Evolutionary conservation across 192 early-diverging fungal genomes (phyloP).

Genomic region (Coemansia sp.): DNA sequence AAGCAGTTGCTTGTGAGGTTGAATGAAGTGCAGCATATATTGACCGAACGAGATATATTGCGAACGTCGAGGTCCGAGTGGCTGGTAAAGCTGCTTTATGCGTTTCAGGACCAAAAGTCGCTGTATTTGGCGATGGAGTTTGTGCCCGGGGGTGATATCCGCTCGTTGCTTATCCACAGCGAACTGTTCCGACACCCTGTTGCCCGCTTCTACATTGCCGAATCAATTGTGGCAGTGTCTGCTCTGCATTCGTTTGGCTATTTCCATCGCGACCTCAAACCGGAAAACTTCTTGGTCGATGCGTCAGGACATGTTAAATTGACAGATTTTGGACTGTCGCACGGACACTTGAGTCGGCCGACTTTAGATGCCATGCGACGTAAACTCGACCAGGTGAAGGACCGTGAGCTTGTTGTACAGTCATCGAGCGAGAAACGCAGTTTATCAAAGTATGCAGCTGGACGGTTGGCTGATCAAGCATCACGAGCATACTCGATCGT

Average conservation of each 20-base stretch:
- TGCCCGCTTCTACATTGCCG: constrained; percentile 29
- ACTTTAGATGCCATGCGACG: constrained; percentile 54
- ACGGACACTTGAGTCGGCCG: constrained; percentile 66
- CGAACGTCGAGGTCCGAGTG: constrained; percentile 66
- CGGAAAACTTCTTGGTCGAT: constrained; percentile 54
- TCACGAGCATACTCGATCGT: constrained; percentile 72
- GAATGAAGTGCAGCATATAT: constrained; percentile 70
- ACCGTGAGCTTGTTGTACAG: constrained; percentile 49
- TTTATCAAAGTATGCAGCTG: constrained; percentile 39
- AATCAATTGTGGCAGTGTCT: no score
- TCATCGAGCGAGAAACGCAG: constrained; percentile 54
- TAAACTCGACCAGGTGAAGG: constrained; percentile 58
- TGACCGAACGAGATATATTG: constrained; percentile 77
- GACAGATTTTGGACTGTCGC: constrained; percentile 89
- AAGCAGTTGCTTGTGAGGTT: constrained; percentile 65
- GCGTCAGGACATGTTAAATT: constrained; percentile 80
- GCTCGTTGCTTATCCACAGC: constrained; percentile 73
- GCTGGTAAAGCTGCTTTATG: constrained; percentile 89
- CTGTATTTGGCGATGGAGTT: constrained; percentile 77
- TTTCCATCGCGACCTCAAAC: constrained; percentile 55
- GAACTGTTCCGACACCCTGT: constrained; percentile 72
- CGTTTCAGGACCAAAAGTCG: constrained; percentile 76
- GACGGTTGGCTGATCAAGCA: constrained; percentile 56
- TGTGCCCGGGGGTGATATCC: constrained; percentile 69
- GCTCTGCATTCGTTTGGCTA: constrained; percentile 3